These are phyloP conservation scores for Paramecium caudatum DNA, from an alignment of 73 alveolate species.

Conservation along the genomic window DNA sequence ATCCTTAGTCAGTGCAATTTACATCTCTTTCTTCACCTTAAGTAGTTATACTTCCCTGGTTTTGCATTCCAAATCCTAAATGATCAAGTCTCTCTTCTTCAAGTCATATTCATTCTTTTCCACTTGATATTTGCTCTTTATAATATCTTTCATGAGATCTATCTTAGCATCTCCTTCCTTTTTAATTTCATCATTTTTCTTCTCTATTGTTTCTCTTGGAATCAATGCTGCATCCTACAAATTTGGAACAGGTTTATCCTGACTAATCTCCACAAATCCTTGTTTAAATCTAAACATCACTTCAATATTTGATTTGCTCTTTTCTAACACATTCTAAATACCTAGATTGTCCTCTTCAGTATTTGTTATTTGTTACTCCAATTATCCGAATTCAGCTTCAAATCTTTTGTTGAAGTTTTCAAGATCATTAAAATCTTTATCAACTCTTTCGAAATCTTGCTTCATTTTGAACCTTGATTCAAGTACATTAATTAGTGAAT, in stretches of 20 bases:
- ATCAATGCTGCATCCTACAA: constrained; percentile 69
- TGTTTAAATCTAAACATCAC: constrained; percentile 71
- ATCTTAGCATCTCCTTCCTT: constrained; percentile 70
- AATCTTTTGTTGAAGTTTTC: background rate
- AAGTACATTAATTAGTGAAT: background rate
- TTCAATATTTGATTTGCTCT: constrained; percentile 75
- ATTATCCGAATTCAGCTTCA: background rate
- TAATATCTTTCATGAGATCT: constrained; percentile 72
- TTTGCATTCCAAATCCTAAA: constrained; percentile 69
- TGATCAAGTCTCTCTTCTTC: constrained; percentile 60
- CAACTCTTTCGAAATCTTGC: constrained; percentile 37
- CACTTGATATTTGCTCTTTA: constrained; percentile 66
- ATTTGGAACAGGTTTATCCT: constrained; percentile 75
- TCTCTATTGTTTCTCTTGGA: constrained; percentile 73
- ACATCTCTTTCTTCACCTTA: constrained; percentile 74
- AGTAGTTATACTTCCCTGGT: constrained; percentile 72
- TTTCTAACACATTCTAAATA: constrained; percentile 28
- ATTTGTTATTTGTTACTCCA: background rate
- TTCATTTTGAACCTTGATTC: constrained; percentile 33
- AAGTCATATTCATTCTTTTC: constrained; percentile 45
- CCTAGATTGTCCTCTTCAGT: constrained; percentile 11
- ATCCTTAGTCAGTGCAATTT: constrained; percentile 74
- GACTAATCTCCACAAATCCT: constrained; percentile 74
- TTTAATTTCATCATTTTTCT: constrained; percentile 69
- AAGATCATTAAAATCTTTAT: constrained; percentile 17